Percentiles rank a stretch among this genome's conserved stretches.
Evolutionary conservation across 1,139 yeast species (phyloP).

Genomic region (Saccharomyces hybrid): DNA sequence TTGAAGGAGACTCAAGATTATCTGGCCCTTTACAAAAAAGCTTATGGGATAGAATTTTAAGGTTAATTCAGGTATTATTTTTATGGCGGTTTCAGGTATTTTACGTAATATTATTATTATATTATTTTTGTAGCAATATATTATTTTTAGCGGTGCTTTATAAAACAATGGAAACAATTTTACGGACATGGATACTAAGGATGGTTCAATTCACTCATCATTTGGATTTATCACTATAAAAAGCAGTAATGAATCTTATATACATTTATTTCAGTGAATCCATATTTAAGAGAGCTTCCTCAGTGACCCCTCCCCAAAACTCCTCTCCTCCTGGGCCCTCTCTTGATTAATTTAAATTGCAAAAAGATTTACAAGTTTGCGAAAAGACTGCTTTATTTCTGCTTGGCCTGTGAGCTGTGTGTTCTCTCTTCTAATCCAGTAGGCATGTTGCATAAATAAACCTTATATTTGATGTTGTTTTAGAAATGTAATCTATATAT

Average conservation of each 20-base stretch:
- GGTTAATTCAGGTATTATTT: neutral
- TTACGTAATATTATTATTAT: neutral
- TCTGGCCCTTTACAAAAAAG: constrained; percentile 26
- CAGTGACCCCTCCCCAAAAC: no score
- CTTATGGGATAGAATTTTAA: constrained; percentile 14
- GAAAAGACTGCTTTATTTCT: neutral
- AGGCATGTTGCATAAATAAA: neutral
- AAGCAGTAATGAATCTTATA: neutral
- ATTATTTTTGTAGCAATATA: neutral
- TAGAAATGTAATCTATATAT: neutral
- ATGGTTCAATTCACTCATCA: no score
- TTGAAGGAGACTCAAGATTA: constrained; percentile 26
- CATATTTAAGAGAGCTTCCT: no score
- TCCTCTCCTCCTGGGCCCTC: no score
- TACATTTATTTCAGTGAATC: no score
- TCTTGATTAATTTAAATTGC: no score
- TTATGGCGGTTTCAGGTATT: neutral
- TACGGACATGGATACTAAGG: no score
- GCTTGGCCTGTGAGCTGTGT: neutral
- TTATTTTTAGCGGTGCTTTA: neutral
- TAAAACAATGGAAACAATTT: neutral
- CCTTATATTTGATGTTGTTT: neutral
- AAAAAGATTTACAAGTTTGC: neutral
- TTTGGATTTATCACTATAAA: no score
- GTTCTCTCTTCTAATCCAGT: neutral